A percentile compares a stretch with the other conserved stretches of the same genome.
Conservation (phyloP, 2,329 filamentous ascomycete genomes). For the Microdochium paspali region DNA sequence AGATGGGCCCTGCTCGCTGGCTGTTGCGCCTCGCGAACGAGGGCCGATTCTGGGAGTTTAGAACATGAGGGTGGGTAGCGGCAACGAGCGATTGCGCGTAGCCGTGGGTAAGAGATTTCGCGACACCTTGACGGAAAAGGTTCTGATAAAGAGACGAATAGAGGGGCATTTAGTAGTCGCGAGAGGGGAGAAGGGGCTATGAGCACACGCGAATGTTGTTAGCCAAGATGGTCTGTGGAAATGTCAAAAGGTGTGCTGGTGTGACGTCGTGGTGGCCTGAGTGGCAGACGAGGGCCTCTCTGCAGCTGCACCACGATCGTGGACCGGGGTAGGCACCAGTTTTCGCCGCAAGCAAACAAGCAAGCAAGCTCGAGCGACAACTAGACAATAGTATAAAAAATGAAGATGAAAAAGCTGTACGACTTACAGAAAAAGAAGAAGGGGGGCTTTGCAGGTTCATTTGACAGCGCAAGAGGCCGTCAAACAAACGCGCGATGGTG, state of each 20-base stretch:
- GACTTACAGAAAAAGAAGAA: conserved; percentile 54
- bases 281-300: too few relatives aligned
- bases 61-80: conserved; percentile 71
- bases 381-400: too few relatives aligned
- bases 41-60: conserved; percentile 61
- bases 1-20: conserved; percentile 43
- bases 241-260: neutral
- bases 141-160: conserved; percentile 61
- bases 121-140: conserved; percentile 95
- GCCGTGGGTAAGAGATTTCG: conserved; percentile 94
- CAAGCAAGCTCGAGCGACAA: too few relatives aligned
- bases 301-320: too few relatives aligned
- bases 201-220: conserved; percentile 14
- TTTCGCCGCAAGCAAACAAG: conserved; percentile 1
- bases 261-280: neutral
- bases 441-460: conserved; percentile 87
- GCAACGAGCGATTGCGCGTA: conserved; percentile 98
- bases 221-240: conserved; percentile 3
- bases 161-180: conserved; percentile 84
- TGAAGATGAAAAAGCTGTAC: conserved; percentile 1
- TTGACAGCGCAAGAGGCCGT: conserved; percentile 78
- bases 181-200: conserved; percentile 47
- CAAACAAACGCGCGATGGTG: conserved; percentile 78
- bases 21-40: conserved; percentile 51
- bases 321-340: conserved; percentile 1